A percentile compares a stretch with the other conserved stretches of the same genome.
Conservation (phyloP, 2,329 filamentous ascomycete species). For the Emydomyces testavorans region DNA sequence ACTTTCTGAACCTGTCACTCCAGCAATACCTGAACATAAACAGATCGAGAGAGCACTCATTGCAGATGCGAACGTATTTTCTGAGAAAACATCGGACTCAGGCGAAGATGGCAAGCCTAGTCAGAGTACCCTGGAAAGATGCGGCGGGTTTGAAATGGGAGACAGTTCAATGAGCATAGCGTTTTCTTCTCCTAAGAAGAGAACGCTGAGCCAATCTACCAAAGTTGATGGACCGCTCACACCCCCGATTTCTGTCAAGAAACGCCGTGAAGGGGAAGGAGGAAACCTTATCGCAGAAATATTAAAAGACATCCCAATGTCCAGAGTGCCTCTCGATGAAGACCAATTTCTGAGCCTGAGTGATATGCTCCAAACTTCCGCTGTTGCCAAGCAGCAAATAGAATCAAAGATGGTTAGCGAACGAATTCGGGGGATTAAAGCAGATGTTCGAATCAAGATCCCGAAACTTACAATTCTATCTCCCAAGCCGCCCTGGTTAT, state of each 20-base stretch:
- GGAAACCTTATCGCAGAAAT: not conserved
- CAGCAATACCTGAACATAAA: slow-evolving; percentile 24
- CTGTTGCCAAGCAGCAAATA: slow-evolving; percentile 21
- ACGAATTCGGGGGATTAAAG: slow-evolving; percentile 36
- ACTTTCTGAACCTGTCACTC: slow-evolving; percentile 23
- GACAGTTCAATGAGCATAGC: not conserved
- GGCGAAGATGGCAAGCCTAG: not conserved
- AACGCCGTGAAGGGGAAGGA: slow-evolving; percentile 21
- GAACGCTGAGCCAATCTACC: slow-evolving; percentile 20
- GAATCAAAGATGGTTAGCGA: slow-evolving; percentile 33
- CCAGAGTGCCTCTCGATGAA: not conserved
- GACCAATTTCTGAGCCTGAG: slow-evolving; percentile 16
- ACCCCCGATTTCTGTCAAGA: slow-evolving; percentile 28
- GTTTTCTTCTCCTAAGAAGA: slow-evolving; percentile 17
- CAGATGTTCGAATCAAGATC: slow-evolving; percentile 39
- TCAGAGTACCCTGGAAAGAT: not conserved
- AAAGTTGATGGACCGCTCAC: slow-evolving; percentile 40
- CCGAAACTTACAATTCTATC: slow-evolving; percentile 37
- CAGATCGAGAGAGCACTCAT: slow-evolving; percentile 27
- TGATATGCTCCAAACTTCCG: slow-evolving; percentile 27
- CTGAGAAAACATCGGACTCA: not conserved
- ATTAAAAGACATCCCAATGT: not conserved
- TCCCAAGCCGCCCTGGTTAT: slow-evolving; percentile 38
- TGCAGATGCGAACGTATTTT: slow-evolving; percentile 14
- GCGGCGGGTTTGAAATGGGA: not conserved